Evolutionary conservation across 768 basidiomycete species (phyloP), one percentile per base, ranked within the genome.

Genomic region (Pleurotus eryngii): DNA sequence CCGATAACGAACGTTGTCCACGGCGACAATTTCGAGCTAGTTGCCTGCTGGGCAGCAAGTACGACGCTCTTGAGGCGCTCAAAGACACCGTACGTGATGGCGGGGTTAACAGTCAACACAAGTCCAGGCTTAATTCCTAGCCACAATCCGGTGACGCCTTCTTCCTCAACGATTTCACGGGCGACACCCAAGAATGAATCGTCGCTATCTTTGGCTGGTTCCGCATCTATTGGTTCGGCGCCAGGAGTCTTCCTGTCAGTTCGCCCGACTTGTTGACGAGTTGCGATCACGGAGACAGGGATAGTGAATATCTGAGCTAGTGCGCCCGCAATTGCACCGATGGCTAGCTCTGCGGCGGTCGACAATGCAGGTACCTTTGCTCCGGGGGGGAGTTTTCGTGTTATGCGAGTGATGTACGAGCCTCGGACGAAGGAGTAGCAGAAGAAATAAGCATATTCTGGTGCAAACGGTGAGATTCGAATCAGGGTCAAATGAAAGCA

Each of bases 401-500:
- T 73, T 48, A 92, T 72, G 15, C 91, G 83, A 65, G 84, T 87
- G 64, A 90, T 83, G 72, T 95, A 95, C 4, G 89, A 81, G 18
- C 80, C 84, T 62, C 97, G 84, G 22, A 98, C 89, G 70, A 94
- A 79, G 18, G 95, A 90, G 70, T 98, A 98, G 77, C 97, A 98
- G 81, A 96, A 98, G 81, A 99, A 99, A 76, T 99, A 99, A 22
- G 97, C 96, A 68, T 95, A 98, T 84, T 97, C 95, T 97, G 60
- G 43, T 37, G 38, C 51, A 7, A 38, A 50, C 30, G n/a, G 27
- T 50, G 51, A 51, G n/a, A 57, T 27, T 24, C 30, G n/a, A 30
- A 37, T 35, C 5, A 30, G 18, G 4, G 61, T 64, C 51, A 59
- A 60, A 55, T 18, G 39, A 37, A 45, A 26, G 45, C 42, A 26